A percentile compares a stretch with the other conserved stretches of the same genome.
Evolutionary conservation across 1,139 yeast species (phyloP).

Genomic region (Kurtzmaniella quercitrusa): DNA sequence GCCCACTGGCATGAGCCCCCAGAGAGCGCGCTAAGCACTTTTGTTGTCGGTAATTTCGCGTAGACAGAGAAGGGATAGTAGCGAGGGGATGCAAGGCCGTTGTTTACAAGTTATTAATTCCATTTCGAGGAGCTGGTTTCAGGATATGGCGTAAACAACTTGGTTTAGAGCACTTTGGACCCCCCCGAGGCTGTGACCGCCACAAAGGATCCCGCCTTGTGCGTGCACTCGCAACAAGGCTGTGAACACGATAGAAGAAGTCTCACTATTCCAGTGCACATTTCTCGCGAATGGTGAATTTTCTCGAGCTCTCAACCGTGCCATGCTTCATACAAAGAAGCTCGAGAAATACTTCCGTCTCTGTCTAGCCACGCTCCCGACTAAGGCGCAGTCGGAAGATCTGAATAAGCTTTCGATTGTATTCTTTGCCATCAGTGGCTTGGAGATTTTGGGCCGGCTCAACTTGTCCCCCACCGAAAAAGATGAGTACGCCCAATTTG

Average conservation of each 20-base stretch:
- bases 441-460: conserved; percentile 46
- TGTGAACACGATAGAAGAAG: not conserved
- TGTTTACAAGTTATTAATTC: too few relatives aligned
- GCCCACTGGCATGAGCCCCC: too few relatives aligned
- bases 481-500: conserved; percentile 35
- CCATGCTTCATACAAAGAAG: conserved; percentile 19
- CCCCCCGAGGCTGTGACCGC: too few relatives aligned
- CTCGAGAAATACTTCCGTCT: conserved; percentile 50
- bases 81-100: too few relatives aligned
- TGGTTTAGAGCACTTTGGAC: too few relatives aligned
- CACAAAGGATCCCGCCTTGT: too few relatives aligned
- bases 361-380: conserved; percentile 49
- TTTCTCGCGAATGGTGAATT: not conserved
- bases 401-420: conserved; percentile 61
- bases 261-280: conserved; percentile 2
- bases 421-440: conserved; percentile 64
- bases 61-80: too few relatives aligned
- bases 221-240: not conserved
- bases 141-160: too few relatives aligned
- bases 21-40: too few relatives aligned
- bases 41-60: too few relatives aligned
- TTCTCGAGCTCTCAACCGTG: conserved; percentile 2
- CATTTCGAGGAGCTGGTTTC: too few relatives aligned
- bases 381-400: conserved; percentile 52
- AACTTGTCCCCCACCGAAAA: conserved; percentile 23